phyloP scores from a whole-genome alignment of 352 stramenopile species.

The Hyaloperonospora brassicae region DNA sequence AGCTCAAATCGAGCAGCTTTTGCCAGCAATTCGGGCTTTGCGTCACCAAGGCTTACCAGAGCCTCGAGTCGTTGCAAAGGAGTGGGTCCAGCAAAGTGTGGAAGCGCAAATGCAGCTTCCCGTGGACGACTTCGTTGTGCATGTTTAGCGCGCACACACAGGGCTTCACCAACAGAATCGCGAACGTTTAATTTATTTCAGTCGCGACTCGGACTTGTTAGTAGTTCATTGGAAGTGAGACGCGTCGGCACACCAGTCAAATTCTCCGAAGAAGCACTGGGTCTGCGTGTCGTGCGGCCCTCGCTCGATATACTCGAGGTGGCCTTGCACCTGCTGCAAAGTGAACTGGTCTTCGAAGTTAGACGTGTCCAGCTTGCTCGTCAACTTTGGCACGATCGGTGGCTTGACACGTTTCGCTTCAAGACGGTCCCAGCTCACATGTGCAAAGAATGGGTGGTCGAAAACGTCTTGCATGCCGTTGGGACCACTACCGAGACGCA shows the following conservation, averaged over 20 bases:
- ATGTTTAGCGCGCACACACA: slow-evolving; percentile 24
- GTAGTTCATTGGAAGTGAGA: slow-evolving; percentile 32
- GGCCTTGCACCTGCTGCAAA: slow-evolving; percentile 50
- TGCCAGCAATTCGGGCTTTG: slow-evolving; percentile 37
- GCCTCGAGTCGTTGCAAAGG: slow-evolving; percentile 43
- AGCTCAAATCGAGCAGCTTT: slow-evolving; percentile 30
- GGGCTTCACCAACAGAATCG: not conserved
- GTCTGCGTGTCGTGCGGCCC: slow-evolving; percentile 22
- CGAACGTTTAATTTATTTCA: slow-evolving; percentile 36
- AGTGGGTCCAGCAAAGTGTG: slow-evolving; percentile 55
- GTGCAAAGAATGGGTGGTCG: slow-evolving; percentile 62
- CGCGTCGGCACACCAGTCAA: slow-evolving; percentile 62
- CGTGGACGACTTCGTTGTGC: slow-evolving; percentile 45
- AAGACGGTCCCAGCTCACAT: slow-evolving; percentile 71
- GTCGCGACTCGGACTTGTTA: not conserved
- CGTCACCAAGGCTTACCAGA: slow-evolving; percentile 40
- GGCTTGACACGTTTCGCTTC: slow-evolving; percentile 64
- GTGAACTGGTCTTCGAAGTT: slow-evolving; percentile 77
- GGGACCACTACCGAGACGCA: slow-evolving; percentile 49
- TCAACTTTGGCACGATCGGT: slow-evolving; percentile 46
- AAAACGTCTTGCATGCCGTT: slow-evolving; percentile 69
- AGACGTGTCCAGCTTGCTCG: slow-evolving; percentile 44
- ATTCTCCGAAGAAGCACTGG: slow-evolving; percentile 54
- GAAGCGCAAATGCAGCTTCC: slow-evolving; percentile 39
- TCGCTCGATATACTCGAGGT: slow-evolving; percentile 51